These are phyloP conservation scores for Aspergillus leporis DNA, from an alignment of 495 filamentous ascomycete genomes.

Conservation along the genomic window DNA sequence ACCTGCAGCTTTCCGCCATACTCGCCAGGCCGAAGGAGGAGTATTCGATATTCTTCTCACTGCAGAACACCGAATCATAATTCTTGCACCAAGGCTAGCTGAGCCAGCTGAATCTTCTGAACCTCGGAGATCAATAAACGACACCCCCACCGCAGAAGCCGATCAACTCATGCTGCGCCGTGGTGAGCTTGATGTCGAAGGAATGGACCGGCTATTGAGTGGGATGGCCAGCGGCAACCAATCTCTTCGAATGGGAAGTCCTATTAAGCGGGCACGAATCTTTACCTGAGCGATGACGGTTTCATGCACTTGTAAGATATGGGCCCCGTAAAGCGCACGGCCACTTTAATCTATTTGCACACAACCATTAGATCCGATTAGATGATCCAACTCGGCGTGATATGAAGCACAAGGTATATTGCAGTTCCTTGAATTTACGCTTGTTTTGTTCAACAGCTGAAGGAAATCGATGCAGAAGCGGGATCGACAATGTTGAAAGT, in stretches of 20 bases:
- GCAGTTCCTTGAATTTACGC: background rate
- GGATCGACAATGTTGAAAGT: background rate
- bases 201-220: conserved; percentile 52
- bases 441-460: background rate
- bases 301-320: background rate
- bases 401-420: background rate
- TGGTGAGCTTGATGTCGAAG: conserved; percentile 52
- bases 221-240: conserved; percentile 41
- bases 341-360: background rate
- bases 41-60: conserved; percentile 61
- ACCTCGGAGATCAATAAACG: conserved; percentile 16
- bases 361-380: background rate
- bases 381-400: background rate
- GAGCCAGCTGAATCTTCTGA: conserved; percentile 28
- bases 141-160: conserved; percentile 25
- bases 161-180: conserved; percentile 47
- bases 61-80: conserved; percentile 62
- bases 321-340: background rate
- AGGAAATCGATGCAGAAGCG: background rate
- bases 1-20: conserved; percentile 34
- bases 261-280: conserved; percentile 43
- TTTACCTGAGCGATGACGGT: conserved; percentile 29
- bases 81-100: conserved; percentile 48
- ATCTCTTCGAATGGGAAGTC: conserved; percentile 39
- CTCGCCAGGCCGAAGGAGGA: conserved; percentile 43